These are phyloP conservation scores for Apophysomyces sp. DNA, from an alignment of 371 early-diverging fungal genomes.

Conservation along the genomic window DNA sequence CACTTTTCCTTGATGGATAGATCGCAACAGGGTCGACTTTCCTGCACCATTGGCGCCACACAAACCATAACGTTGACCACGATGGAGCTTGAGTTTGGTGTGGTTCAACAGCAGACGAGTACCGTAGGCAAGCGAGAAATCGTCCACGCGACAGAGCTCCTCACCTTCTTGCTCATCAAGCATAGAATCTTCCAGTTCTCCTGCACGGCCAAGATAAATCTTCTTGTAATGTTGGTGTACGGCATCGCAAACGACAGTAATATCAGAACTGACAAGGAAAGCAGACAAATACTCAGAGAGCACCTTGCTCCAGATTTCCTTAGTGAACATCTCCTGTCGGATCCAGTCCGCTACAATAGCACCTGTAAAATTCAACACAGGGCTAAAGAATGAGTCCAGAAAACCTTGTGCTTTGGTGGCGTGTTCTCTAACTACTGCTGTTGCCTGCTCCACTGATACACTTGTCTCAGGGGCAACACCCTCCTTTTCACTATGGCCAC, in stretches of 20 bases:
- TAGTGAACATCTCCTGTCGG: conserved; percentile 51
- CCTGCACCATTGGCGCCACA: conserved; percentile 92
- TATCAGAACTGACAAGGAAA: conserved; percentile 46
- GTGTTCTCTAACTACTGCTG: conserved; percentile 40
- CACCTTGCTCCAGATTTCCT: conserved; percentile 49
- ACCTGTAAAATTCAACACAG: conserved; percentile 46
- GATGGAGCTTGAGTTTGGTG: conserved; percentile 73
- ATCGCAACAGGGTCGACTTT: conserved; percentile 89
- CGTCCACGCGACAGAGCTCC: conserved; percentile 73
- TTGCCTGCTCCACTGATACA: conserved; percentile 39
- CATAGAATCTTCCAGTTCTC: conserved; percentile 43
- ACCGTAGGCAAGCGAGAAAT: conserved; percentile 81
- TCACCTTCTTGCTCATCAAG: conserved; percentile 61
- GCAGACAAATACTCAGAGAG: conserved; percentile 39
- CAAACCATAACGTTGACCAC: conserved; percentile 80
- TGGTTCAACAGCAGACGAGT: conserved; percentile 80
- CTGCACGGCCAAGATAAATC: conserved; percentile 44
- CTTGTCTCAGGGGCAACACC: conserved; percentile 25
- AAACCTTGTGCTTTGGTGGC: conserved; percentile 52
- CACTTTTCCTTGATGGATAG: conserved; percentile 71
- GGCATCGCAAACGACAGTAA: conserved; percentile 28
- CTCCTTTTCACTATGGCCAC: conserved; percentile 44
- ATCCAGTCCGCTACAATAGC: conserved; percentile 50
- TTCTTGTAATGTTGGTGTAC: conserved; percentile 41
- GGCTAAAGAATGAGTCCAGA: conserved; percentile 53